Conservation (phyloP, 2,329 filamentous ascomycete species). For the Cladosporium sp. region DNA sequence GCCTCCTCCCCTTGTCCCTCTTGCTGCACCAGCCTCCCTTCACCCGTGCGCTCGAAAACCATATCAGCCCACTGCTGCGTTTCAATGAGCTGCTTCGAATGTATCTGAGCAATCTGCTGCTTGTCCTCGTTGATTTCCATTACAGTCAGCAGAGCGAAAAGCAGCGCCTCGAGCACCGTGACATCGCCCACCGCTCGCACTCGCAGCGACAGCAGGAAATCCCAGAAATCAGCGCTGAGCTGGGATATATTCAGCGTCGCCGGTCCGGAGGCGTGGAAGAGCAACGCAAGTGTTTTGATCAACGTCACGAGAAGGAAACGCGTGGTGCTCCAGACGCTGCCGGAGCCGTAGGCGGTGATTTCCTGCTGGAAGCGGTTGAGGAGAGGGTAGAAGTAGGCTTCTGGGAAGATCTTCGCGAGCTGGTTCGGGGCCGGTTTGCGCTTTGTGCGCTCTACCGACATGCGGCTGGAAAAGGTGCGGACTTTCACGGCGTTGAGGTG, state of each 20-base stretch:
- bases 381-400: constrained; percentile 82
- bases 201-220: constrained; percentile 70
- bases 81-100: constrained; percentile 76
- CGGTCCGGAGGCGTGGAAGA: constrained; percentile 79
- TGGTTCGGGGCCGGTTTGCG: constrained; percentile 65
- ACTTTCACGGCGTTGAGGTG: constrained; percentile 78
- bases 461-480: constrained; percentile 78
- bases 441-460: constrained; percentile 57
- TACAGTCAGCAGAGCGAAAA: constrained; percentile 75
- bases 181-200: constrained; percentile 41
- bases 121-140: constrained; percentile 77
- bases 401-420: constrained; percentile 69
- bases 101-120: constrained; percentile 66
- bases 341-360: constrained; percentile 28
- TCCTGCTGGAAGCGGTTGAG: constrained; percentile 60
- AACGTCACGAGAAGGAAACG: constrained; percentile 74
- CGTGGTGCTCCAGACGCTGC: constrained; percentile 62
- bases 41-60: constrained; percentile 58
- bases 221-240: constrained; percentile 81
- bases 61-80: constrained; percentile 78
- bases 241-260: constrained; percentile 70
- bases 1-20: constrained; percentile 63
- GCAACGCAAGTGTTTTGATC: constrained; percentile 78
- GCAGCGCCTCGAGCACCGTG: constrained; percentile 66
- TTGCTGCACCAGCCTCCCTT: constrained; percentile 32